Evolutionary conservation across 768 basidiomycete genomes (phyloP), one percentile per base, ranked within the genome.

Genomic region (Agaricus sinodeliciosus): DNA sequence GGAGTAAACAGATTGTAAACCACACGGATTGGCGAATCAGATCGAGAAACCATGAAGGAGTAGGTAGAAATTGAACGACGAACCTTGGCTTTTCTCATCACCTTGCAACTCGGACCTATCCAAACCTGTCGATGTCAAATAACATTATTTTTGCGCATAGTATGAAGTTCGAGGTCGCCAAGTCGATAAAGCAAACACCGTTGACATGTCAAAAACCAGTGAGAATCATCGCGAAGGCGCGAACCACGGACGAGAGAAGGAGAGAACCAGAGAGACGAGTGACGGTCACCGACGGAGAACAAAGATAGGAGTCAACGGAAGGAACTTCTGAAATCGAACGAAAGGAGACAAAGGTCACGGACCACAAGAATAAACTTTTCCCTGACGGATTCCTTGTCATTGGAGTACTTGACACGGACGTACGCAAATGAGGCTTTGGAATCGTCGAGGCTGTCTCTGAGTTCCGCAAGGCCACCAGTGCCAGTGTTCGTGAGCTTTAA

Each of bases 71-170:
- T 28, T 43, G 57, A 61, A 49, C 36, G 31, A 68, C 78, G 58
- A 53, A 90, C 89, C 83, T 92, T 94, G 40, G 86, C 94, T 72
- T 85, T 87, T 56, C 94, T 79, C 93, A 95, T 92, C 57, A 94
- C 78, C 72, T 91, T 93, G 70, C 90, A 89, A 39, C 72, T 68
- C 16, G 79, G 72, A 41, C 90, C 90, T 69, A 91, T 92, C 89
- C 89, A 91, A 42, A 81, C 77, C 75, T 78, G 62, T 52, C 49
- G 26, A 13, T 49, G 37, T 16, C 41, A 49, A 48, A 36, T 49
- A 41, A 15, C 43, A 45, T 45, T 31, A 8, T 31, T 31, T 31
- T 28, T 26, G n/a, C 25, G 26, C 9, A 13, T 8, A 45, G 25
- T 9, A 45, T 22, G 43, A 15, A 28, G 12, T 45, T 45, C 43